A percentile compares a stretch with the other conserved stretches of the same genome.
Conservation (phyloP, 2,329 filamentous ascomycete genomes). For the Pseudogymnoascus sp. region DNA sequence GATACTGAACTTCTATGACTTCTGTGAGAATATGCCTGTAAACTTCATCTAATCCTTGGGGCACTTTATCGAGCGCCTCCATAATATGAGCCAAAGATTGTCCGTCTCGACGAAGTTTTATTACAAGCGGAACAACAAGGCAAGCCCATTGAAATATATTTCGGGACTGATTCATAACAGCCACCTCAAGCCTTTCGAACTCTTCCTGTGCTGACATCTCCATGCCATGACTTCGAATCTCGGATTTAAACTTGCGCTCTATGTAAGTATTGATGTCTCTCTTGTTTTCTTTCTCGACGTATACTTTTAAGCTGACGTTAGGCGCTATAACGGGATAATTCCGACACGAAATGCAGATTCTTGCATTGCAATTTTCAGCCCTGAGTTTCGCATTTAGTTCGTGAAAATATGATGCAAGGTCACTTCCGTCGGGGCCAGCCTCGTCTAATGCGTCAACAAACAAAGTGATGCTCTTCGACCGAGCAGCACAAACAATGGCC, state of each 20-base stretch:
- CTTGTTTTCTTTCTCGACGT: conserved; percentile 18
- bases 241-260: background rate
- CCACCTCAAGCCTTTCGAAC: background rate
- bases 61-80: conserved; percentile 13
- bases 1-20: conserved; percentile 12
- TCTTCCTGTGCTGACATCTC: background rate
- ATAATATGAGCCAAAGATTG: conserved; percentile 5
- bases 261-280: conserved; percentile 15
- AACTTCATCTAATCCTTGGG: conserved; percentile 14
- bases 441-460: conserved; percentile 24
- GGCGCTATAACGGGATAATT: conserved; percentile 11
- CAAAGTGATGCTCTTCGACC: conserved; percentile 12
- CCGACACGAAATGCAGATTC: conserved; percentile 17
- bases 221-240: background rate
- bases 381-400: conserved; percentile 8
- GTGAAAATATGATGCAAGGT: conserved; percentile 14
- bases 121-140: conserved; percentile 15
- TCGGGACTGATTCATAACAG: conserved; percentile 11
- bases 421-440: conserved; percentile 14
- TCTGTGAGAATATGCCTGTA: conserved; percentile 15
- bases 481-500: background rate
- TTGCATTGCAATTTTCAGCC: background rate
- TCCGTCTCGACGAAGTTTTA: background rate
- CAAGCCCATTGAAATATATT: conserved; percentile 19
- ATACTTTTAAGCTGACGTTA: conserved; percentile 12